These are phyloP conservation scores for Pyricularia grisea DNA, from an alignment of 2,329 filamentous ascomycete species.

Conservation along the genomic window DNA sequence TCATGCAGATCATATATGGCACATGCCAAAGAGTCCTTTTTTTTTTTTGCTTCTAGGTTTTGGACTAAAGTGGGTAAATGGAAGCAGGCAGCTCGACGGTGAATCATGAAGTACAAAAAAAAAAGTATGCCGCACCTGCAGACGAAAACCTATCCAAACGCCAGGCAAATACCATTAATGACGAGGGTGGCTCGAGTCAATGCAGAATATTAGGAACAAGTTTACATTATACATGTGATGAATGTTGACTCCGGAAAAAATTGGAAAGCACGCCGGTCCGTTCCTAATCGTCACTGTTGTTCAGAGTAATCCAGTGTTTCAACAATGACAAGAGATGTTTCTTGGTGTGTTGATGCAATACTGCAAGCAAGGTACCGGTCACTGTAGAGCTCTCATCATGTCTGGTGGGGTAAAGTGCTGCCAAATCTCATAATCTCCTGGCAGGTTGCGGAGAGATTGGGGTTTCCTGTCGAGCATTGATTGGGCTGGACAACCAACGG, in stretches of 20 bases:
- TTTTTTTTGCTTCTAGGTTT: background rate
- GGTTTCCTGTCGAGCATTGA: too few species aligned
- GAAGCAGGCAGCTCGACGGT: background rate
- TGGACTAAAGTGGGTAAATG: background rate
- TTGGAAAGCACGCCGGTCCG: background rate
- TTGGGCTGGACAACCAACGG: too few species aligned
- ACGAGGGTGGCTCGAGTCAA: background rate
- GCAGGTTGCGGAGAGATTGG: too few species aligned
- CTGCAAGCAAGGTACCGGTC: background rate
- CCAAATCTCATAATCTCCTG: too few species aligned
- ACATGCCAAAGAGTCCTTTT: background rate
- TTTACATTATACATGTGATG: background rate
- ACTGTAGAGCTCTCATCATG: background rate
- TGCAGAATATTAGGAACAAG: background rate
- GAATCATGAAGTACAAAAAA: background rate
- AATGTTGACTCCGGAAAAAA: background rate
- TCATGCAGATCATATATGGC: background rate
- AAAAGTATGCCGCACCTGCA: background rate
- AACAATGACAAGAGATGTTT: background rate
- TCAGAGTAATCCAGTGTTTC: background rate
- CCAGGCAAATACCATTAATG: background rate
- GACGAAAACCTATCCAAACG: background rate
- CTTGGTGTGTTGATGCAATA: background rate
- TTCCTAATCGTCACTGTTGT: background rate
- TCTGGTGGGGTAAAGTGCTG: background rate